These are phyloP conservation scores for Brettanomyces anomalus DNA, from an alignment of 805 yeast genomes.

Conservation along the genomic window DNA sequence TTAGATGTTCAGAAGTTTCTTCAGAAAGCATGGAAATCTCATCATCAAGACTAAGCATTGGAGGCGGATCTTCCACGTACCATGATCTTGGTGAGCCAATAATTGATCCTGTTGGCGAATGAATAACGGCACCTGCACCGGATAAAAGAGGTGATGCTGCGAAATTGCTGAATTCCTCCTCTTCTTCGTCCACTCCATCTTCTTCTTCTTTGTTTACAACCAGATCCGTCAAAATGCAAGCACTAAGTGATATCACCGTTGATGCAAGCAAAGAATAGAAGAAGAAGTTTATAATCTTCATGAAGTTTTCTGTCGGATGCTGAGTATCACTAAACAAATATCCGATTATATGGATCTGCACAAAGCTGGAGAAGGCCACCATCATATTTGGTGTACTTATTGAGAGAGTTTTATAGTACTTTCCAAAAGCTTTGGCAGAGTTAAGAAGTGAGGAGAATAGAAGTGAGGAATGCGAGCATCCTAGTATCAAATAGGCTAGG, in stretches of 20 bases:
- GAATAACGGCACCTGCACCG: slow-evolving; percentile 25
- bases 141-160: slow-evolving; percentile 26
- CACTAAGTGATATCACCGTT: slow-evolving; percentile 16
- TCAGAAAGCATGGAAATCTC: slow-evolving; percentile 19
- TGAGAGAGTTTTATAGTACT: slow-evolving; percentile 63
- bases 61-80: slow-evolving; percentile 19
- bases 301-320: slow-evolving; percentile 12
- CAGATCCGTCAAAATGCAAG: slow-evolving; percentile 21
- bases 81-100: slow-evolving; percentile 23
- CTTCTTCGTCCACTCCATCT: slow-evolving; percentile 15
- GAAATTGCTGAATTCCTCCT: slow-evolving; percentile 20
- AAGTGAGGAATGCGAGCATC: slow-evolving; percentile 61
- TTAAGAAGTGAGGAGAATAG: slow-evolving; percentile 63
- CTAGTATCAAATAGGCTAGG: slow-evolving; percentile 48
- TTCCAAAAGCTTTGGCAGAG: slow-evolving; percentile 68
- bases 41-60: slow-evolving; percentile 17
- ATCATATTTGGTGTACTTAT: slow-evolving; percentile 67
- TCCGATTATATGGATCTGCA: slow-evolving; percentile 21
- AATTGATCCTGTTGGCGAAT: slow-evolving; percentile 15
- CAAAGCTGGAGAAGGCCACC: slow-evolving; percentile 25
- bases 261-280: slow-evolving; percentile 10
- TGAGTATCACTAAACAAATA: slow-evolving; percentile 10
- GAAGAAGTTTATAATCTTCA: slow-evolving; percentile 15
- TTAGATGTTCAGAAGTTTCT: slow-evolving; percentile 8
- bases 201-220: slow-evolving; percentile 16